Base-by-base conservation (phyloP, 2,329 filamentous ascomycete species). In the Huntiella moniliformis region DNA sequence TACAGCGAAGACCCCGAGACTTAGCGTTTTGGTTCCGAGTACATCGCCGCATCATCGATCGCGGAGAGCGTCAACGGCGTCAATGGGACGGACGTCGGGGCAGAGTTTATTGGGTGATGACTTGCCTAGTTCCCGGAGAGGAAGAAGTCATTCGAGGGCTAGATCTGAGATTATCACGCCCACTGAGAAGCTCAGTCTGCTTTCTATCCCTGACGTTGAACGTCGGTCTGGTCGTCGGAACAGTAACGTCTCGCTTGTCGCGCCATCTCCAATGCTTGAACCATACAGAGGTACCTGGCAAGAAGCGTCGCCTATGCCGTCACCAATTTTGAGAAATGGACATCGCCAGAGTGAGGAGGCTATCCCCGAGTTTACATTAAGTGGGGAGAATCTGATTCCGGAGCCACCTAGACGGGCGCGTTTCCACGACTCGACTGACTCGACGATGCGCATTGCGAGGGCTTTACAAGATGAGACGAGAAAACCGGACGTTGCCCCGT, bases 231-330 rank as follows among this genome's bases (percentile, higher is more conserved):
- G 44, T 38, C 38, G 63, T 4, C 61, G 63, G n/a, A 61, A 63
- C 53, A 49, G 47, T 40, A 49, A 44, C 32, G 47, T 49, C 4
- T 36, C 35, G 5, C 17, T 49, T n/a, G 58, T 58, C 15, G 84
- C 86, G 0, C 75, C 75, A 1, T 94, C 85, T 51, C 91, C 88
- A 1, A 67, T 96, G 42, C 73, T 94, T 2, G 88, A 96, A 62
- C 79, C 91, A 1, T 96, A 96, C 61, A 81, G 79, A 51, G 88
- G 88, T 35, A 94, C 87, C 0, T 96, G 93, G 55, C 88, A 96
- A 61, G 84, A 83, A 48, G 82, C 92, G 54, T 94, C 87, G 0
- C 87, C 88, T 0, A 94, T 95, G 84, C 87, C 87, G 0, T 86
- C 86, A 0, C 84, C 87, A 1, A 65, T 87, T 17, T 22, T 50